Evolutionary conservation across 805 yeast species (phyloP), one percentile per base, ranked within the genome.

Genomic region (Saturnispora besseyi): DNA sequence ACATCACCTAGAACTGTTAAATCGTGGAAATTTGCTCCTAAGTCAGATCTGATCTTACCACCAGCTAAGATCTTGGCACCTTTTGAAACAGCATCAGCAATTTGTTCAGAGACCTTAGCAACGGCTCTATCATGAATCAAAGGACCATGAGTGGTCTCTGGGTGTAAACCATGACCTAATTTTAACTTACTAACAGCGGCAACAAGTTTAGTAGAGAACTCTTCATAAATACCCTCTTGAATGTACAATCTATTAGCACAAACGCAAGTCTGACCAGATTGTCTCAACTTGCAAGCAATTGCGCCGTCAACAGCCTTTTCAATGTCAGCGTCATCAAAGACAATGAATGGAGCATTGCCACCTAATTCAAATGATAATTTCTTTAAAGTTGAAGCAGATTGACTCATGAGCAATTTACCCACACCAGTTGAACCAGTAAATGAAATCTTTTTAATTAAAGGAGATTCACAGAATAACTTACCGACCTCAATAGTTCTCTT

Each of bases 221-320:
- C 75, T 55, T 90, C 96, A 69, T 90, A 87, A 58, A 88, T 74
- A 38, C 79, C 77, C 57, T 85, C 95, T 70, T 90, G 96, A 53
- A 90, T 84, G 65, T 87, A 86, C 56, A 89, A 72, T 70, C 98
- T 82, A 50, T 96, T 88, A 57, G 96, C 95, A 40, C 96, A 96
- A 64, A 89, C 84, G 72, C 98, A 90, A 51, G 87, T 90, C 73
- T 91, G 96, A 71, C 98, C 98, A 62, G 89, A 82, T 76, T 91
- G 91, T 78, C 78, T 87, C 76, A 83, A 87, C 63, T 91, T 89
- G 68, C 96, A 96, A 50, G 76, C 65, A 52, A 84, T 76, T 57
- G 88, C 81, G 75, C 81, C 78, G 59, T 82, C 75, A 46, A 87
- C 84, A 45, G 96, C 86, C 61, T 75, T 73, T 50, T 82, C 81